Conservation (phyloP, 228 moss, liverwort and hornwort genomes). For the Sphagnum fallax region DNA sequence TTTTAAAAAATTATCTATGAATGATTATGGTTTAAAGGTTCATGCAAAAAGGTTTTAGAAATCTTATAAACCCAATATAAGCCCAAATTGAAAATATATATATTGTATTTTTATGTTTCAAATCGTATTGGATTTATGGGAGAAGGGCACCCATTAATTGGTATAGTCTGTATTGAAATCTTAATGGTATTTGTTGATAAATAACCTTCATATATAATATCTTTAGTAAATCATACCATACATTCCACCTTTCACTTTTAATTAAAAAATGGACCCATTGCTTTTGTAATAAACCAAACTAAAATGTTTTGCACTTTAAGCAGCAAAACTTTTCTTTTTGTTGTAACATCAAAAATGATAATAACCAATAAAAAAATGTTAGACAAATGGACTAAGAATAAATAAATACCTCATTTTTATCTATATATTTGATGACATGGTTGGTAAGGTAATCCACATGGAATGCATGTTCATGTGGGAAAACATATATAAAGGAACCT, state of each 20-base stretch:
- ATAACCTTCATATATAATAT: constrained; percentile 65
- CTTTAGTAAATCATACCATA: constrained; percentile 17
- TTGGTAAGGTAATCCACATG: constrained; percentile 85
- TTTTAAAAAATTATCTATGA: no score
- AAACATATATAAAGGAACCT: no score
- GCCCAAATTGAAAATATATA: no score
- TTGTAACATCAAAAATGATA: no score
- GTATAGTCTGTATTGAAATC: constrained; percentile 24
- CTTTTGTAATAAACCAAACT: no score
- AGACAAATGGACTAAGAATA: neutral
- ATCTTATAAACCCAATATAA: no score
- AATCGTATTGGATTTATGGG: constrained; percentile 52
- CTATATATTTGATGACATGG: constrained; percentile 69
- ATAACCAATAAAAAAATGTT: no score
- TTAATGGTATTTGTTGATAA: constrained; percentile 33
- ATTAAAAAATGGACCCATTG: no score
- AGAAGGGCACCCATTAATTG: constrained; percentile 43
- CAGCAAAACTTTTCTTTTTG: no score
- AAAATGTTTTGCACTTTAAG: no score
- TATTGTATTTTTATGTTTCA: neutral
- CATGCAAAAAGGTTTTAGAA: no score
- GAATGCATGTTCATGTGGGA: constrained; percentile 72
- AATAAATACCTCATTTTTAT: constrained; percentile 61
- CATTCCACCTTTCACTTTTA: neutral
- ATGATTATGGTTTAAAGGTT: no score